Evolutionary conservation across 2,329 filamentous ascomycete genomes (phyloP), one percentile per base, ranked within the genome.

Genomic region (Stachybotrys elegans): DNA sequence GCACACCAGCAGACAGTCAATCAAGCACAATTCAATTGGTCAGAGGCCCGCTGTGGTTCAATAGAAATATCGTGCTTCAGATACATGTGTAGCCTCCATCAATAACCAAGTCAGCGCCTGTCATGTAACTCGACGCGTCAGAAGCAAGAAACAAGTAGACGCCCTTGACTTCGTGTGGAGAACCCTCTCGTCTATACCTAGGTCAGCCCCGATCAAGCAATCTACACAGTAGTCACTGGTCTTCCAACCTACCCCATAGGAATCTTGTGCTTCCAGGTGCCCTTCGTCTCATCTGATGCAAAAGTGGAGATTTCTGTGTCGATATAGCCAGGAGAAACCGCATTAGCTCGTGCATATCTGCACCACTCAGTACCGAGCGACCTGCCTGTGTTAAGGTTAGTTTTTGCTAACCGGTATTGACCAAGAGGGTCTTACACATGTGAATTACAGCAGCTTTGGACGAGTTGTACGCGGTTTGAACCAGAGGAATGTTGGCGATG

Each of bases 161-260:
- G 5, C 78, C 80, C 71, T 83, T 84, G 50, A 84, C 67, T 67
- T 84, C 81, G 67, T 80, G n/a, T n/a, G n/a, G n/a, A n/a, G n/a
- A n/a, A n/a, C n/a, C n/a, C n/a, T n/a, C n/a, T n/a, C n/a, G n/a
- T n/a, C n/a, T n/a, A n/a, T n/a, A n/a, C n/a, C n/a, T n/a, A n/a
- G n/a, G n/a, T n/a, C n/a, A n/a, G n/a, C n/a, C n/a, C n/a, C n/a
- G n/a, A n/a, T n/a, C n/a, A n/a, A n/a, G n/a, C n/a, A n/a, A n/a
- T n/a, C n/a, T n/a, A n/a, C n/a, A n/a, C n/a, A n/a, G n/a, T n/a
- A n/a, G n/a, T n/a, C n/a, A n/a, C n/a, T n/a, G n/a, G n/a, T n/a
- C n/a, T n/a, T n/a, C n/a, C n/a, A n/a, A n/a, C n/a, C n/a, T n/a
- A n/a, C n/a, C n/a, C n/a, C n/a, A n/a, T n/a, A n/a, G n/a, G n/a